Evolutionary conservation across 2,329 filamentous ascomycete species (phyloP).

Genomic region (Ophiocordyceps camponoti-rufipedis): DNA sequence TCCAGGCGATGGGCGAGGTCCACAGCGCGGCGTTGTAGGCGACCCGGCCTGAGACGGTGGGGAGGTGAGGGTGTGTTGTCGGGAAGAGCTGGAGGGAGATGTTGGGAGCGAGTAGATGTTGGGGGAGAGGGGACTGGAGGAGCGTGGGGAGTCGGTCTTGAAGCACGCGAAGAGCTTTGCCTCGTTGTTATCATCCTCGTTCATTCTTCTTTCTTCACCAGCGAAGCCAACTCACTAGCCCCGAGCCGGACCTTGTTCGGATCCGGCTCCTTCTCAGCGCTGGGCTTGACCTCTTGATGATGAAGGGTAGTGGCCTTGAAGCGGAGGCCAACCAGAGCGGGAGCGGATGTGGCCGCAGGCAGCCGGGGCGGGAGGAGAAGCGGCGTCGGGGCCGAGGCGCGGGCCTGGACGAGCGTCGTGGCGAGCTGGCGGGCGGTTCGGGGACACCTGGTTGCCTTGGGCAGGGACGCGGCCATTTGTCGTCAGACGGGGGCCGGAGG

Average conservation of each 20-base stretch:
- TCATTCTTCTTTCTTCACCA: too few relatives aligned
- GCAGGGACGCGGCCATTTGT: slow-evolving; percentile 16
- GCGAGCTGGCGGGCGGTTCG: slow-evolving; percentile 9
- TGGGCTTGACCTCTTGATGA: slow-evolving; percentile 7
- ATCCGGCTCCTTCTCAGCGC: slow-evolving; percentile 22
- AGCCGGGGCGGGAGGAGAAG: neutral
- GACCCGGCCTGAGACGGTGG: slow-evolving; percentile 76
- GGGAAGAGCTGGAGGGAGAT: slow-evolving; percentile 56
- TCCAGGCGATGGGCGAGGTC: slow-evolving; percentile 95
- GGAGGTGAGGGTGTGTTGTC: slow-evolving; percentile 70
- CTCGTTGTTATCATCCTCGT: too few relatives aligned
- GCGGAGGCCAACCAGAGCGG: slow-evolving; percentile 6
- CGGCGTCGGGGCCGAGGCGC: neutral
- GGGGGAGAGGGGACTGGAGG: slow-evolving; percentile 47
- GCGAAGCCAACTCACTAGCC: slow-evolving; percentile 27
- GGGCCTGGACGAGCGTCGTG: slow-evolving; percentile 7
- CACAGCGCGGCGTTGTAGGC: slow-evolving; percentile 86
- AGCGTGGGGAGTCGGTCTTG: slow-evolving; percentile 50
- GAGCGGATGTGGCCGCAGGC: neutral
- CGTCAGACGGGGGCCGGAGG: slow-evolving; percentile 5
- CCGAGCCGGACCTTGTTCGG: slow-evolving; percentile 45
- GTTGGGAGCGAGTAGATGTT: slow-evolving; percentile 59
- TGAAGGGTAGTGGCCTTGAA: slow-evolving; percentile 14
- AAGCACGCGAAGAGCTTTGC: slow-evolving; percentile 40
- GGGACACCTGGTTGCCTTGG: slow-evolving; percentile 9